Evolutionary conservation across 176 grass and related monocot species (phyloP).

Genomic region (Saccharum officinarum): DNA sequence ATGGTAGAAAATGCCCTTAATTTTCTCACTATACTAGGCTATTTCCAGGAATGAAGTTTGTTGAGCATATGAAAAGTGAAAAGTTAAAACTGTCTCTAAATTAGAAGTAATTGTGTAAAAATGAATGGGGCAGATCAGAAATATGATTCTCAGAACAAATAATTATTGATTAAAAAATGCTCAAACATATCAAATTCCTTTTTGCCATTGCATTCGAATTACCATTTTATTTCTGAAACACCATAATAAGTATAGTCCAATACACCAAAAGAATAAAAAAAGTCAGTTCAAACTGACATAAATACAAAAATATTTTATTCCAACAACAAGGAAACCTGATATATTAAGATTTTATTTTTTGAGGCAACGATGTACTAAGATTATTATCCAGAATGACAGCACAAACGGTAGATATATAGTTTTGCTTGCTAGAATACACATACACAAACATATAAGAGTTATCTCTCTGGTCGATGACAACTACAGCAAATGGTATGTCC

Average conservation of each 20-base stretch:
- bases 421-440: background rate
- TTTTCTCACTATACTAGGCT: background rate
- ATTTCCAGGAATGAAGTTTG: background rate
- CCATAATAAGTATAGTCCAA: background rate
- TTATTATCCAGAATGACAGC: background rate
- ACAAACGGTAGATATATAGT: background rate
- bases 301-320: background rate
- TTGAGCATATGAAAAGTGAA: background rate
- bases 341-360: background rate
- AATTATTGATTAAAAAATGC: background rate
- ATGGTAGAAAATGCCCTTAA: background rate
- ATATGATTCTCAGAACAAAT: background rate
- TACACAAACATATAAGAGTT: background rate
- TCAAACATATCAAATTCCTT: background rate
- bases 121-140: background rate
- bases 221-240: background rate
- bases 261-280: background rate
- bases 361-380: background rate
- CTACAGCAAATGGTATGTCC: background rate
- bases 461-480: background rate
- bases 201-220: background rate
- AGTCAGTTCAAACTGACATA: background rate
- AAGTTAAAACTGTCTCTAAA: slow-evolving; percentile 2
- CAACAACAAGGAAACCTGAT: background rate
- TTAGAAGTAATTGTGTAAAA: background rate